Percentiles rank a stretch among this genome's conserved stretches.
Conservation (phyloP, 2,329 filamentous ascomycete species). For the Sclerotinia borealis region DNA sequence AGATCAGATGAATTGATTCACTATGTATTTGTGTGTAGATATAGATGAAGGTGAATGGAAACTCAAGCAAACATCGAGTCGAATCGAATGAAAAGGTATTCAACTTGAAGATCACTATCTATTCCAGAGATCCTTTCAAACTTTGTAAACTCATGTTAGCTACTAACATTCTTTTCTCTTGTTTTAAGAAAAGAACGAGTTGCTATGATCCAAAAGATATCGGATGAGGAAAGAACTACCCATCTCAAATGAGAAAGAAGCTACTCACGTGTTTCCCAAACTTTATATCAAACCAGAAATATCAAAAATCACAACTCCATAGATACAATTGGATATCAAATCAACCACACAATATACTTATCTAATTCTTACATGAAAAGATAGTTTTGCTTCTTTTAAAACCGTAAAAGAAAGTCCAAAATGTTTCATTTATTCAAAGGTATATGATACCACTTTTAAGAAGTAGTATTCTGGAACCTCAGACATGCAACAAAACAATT, state of each 20-base stretch:
- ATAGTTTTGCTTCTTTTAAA: background rate
- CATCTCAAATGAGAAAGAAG: background rate
- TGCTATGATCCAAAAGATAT: background rate
- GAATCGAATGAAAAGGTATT: too few relatives aligned
- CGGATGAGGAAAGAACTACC: background rate
- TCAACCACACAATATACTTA: background rate
- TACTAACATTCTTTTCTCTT: background rate
- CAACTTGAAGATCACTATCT: background rate
- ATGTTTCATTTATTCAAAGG: fast-evolving
- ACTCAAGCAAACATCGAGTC: background rate
- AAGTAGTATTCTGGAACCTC: background rate
- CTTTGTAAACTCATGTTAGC: background rate
- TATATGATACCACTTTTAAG: background rate
- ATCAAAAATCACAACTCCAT: background rate
- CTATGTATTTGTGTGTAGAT: background rate
- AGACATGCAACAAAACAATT: background rate
- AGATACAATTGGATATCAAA: background rate
- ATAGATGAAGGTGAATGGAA: background rate
- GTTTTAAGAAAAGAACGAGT: background rate
- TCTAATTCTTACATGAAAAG: fast-evolving
- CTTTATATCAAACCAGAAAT: background rate
- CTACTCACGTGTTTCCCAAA: background rate
- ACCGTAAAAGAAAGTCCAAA: background rate
- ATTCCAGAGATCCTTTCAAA: too few relatives aligned
- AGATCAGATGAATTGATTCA: background rate